These are phyloP conservation scores for Gamsiella multidivaricata DNA, from an alignment of 192 early-diverging fungal genomes.

Conservation along the genomic window DNA sequence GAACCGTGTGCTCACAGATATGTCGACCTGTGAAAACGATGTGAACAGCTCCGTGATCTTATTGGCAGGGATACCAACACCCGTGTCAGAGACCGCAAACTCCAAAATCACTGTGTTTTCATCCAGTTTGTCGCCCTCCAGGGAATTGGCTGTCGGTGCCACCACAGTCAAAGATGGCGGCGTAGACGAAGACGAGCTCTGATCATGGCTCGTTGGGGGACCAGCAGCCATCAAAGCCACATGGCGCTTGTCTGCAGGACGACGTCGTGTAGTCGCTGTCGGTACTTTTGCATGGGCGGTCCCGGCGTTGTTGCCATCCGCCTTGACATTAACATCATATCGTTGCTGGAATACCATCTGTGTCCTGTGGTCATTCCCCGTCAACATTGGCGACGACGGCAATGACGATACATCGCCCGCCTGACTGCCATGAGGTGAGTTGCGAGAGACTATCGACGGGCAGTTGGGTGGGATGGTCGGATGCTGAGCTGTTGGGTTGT, in stretches of 20 bases:
- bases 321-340: slow-evolving; percentile 45
- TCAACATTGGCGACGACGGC: slow-evolving; percentile 41
- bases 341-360: slow-evolving; percentile 53
- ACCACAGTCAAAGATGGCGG: slow-evolving; percentile 38
- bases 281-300: slow-evolving; percentile 18
- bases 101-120: slow-evolving; percentile 48
- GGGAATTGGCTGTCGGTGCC: slow-evolving; percentile 49
- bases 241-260: slow-evolving; percentile 24
- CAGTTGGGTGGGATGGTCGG: slow-evolving; percentile 27
- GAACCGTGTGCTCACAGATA: slow-evolving; percentile 64
- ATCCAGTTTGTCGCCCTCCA: slow-evolving; percentile 30
- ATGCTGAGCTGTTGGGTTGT: slow-evolving; percentile 22
- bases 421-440: slow-evolving; percentile 1
- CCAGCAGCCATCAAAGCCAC: background rate
- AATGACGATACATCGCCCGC: background rate
- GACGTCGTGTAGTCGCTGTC: slow-evolving; percentile 30
- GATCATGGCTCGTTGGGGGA: background rate
- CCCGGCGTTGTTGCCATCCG: background rate
- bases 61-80: slow-evolving; percentile 50
- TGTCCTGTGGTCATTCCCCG: slow-evolving; percentile 26
- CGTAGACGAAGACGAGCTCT: background rate
- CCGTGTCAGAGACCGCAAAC: slow-evolving; percentile 51
- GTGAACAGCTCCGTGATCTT: slow-evolving; percentile 64
- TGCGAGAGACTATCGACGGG: slow-evolving; percentile 22
- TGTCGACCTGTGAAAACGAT: slow-evolving; percentile 74